Conservation (phyloP, 106 monocot genomes). For the Allium sativum region DNA sequence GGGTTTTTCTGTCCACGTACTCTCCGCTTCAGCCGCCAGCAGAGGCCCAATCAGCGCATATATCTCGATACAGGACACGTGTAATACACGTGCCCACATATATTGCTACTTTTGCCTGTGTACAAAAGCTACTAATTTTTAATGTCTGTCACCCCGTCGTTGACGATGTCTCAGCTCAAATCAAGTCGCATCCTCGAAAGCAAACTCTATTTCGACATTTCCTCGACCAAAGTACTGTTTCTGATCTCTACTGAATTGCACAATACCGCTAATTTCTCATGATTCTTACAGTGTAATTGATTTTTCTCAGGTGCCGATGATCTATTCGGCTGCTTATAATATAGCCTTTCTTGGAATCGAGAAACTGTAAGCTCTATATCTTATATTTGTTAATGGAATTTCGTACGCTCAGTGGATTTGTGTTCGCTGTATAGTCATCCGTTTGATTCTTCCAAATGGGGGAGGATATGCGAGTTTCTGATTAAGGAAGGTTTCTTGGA, state of each 20-base stretch:
- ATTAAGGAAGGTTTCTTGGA: slow-evolving; percentile 55
- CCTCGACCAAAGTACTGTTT: slow-evolving; percentile 36
- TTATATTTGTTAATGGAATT: too few relatives aligned
- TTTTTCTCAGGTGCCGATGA: slow-evolving; percentile 49
- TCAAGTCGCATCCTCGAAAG: slow-evolving; percentile 58
- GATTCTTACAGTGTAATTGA: neutral
- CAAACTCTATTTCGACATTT: slow-evolving; percentile 92
- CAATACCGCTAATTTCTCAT: neutral
- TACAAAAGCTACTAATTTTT: too few relatives aligned
- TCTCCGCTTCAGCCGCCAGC: too few relatives aligned
- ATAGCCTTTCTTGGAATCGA: slow-evolving; percentile 83
- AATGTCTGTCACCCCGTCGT: too few relatives aligned
- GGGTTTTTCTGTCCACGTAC: too few relatives aligned
- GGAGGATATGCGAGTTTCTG: slow-evolving; percentile 61
- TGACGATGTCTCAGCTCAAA: too few relatives aligned
- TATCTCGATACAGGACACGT: too few relatives aligned
- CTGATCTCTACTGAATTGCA: neutral
- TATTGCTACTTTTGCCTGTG: too few relatives aligned
- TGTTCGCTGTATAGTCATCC: slow-evolving; percentile 48
- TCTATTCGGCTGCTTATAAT: slow-evolving; percentile 81
- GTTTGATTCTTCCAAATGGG: slow-evolving; percentile 90
- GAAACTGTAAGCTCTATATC: slow-evolving; percentile 43
- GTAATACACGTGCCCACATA: too few relatives aligned
- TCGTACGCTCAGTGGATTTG: too few relatives aligned
- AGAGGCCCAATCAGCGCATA: too few relatives aligned